These are phyloP conservation scores for Calonectria honghensis DNA, from an alignment of 2,329 filamentous ascomycete genomes.

Conservation along the genomic window DNA sequence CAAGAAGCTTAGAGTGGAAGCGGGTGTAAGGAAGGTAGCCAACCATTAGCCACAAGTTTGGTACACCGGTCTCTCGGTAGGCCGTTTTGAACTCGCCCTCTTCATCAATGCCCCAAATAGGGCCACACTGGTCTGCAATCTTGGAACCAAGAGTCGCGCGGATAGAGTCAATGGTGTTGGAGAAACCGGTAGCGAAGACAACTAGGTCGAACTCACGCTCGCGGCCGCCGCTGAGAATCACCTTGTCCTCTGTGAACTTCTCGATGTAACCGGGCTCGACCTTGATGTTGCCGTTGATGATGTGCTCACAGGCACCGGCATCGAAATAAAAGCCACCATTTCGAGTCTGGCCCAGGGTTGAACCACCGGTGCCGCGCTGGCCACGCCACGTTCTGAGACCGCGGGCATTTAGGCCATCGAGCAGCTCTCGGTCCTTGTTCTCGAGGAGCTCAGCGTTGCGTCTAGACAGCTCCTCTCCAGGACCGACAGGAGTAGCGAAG, in stretches of 20 bases:
- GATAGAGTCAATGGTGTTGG: neutral
- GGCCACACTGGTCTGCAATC: constrained; percentile 10
- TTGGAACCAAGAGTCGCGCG: neutral
- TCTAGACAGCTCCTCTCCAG: neutral
- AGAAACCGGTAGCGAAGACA: neutral
- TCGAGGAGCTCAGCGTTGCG: neutral
- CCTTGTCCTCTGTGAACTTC: constrained; percentile 5
- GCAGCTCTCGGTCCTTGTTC: neutral
- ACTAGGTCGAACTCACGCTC: constrained; percentile 4
- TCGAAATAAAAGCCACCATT: constrained; percentile 11
- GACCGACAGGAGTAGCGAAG: neutral
- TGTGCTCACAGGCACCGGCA: constrained; percentile 9
- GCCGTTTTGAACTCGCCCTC: constrained; percentile 5
- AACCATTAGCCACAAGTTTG: neutral
- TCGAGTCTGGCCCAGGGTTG: constrained; percentile 2
- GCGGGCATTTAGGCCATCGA: neutral
- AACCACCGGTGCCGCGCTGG: neutral
- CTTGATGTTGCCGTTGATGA: constrained; percentile 11
- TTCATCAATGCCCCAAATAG: constrained; percentile 3
- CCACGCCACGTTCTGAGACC: constrained; percentile 1
- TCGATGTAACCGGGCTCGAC: constrained; percentile 3
- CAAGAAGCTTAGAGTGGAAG: constrained; percentile 3
- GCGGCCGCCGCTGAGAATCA: neutral
- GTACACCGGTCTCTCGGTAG: neutral
- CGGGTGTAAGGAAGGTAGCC: constrained; percentile 4